phyloP scores from a whole-genome alignment of 441 rosid species.

The Gossypium aridum region DNA sequence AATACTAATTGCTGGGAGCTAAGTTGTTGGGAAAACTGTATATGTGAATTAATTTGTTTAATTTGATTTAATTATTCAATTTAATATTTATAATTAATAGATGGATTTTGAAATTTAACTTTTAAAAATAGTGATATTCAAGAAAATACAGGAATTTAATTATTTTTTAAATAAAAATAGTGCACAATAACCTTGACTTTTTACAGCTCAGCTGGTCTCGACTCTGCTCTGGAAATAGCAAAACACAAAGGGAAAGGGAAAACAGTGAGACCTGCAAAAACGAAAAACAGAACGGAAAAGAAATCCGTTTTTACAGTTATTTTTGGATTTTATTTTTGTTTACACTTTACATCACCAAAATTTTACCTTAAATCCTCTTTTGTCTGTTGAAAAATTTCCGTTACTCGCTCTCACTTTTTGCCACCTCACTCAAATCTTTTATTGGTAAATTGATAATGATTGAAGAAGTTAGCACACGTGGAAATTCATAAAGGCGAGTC shows the following conservation, averaged over 20 bases:
- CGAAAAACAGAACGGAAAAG: background rate
- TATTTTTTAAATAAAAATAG: no score
- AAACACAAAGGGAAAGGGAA: background rate
- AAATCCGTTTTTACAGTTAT: slow-evolving; percentile 6
- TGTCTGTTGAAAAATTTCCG: background rate
- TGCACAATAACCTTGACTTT: no score
- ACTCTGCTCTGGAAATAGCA: background rate
- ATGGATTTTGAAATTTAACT: no score
- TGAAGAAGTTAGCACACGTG: background rate
- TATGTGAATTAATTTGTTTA: no score
- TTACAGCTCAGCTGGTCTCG: background rate
- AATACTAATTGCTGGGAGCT: no score
- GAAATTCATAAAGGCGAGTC: background rate
- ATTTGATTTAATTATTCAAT: no score
- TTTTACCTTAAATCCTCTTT: background rate
- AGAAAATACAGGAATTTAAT: no score
- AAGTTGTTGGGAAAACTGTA: no score
- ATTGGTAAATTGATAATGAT: background rate
- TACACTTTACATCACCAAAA: background rate
- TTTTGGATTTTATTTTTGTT: background rate
- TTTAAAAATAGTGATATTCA: no score
- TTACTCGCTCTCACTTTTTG: background rate
- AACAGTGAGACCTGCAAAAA: background rate
- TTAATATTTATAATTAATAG: no score
- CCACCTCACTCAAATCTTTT: background rate